A percentile compares a stretch with the other conserved stretches of the same genome.
Evolutionary conservation across 2,329 filamentous ascomycete species (phyloP).

Genomic region (Pseudopyrenochaeta lycopersici): DNA sequence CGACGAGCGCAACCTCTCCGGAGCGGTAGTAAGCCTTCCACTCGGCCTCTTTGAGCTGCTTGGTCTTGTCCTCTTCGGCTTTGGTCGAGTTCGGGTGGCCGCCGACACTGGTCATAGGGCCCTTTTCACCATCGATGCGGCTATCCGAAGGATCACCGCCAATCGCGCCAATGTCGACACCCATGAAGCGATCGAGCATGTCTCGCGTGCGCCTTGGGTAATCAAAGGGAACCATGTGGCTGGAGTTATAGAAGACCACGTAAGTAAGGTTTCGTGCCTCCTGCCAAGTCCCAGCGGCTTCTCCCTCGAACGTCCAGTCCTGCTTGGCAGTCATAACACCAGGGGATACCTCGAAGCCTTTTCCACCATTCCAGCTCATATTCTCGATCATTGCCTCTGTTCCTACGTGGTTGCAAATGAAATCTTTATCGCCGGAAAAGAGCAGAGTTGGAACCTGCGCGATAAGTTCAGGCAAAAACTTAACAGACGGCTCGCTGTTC

Average conservation of each 20-base stretch:
- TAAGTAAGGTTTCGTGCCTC: slow-evolving; percentile 95
- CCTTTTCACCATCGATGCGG: slow-evolving; percentile 84
- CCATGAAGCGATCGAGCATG: slow-evolving; percentile 97
- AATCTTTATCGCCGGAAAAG: slow-evolving; percentile 91
- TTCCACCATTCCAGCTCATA: slow-evolving; percentile 90
- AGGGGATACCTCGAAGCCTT: slow-evolving; percentile 86
- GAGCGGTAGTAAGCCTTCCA: slow-evolving; percentile 90
- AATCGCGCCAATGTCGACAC: slow-evolving; percentile 88
- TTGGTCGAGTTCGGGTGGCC: slow-evolving; percentile 74
- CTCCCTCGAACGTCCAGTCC: slow-evolving; percentile 92
- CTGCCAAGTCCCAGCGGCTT: slow-evolving; percentile 91
- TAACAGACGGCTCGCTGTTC: slow-evolving; percentile 76
- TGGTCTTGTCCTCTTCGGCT: slow-evolving; percentile 72
- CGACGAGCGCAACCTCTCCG: slow-evolving; percentile 83
- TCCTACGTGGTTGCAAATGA: slow-evolving; percentile 97
- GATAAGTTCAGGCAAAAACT: slow-evolving; percentile 80
- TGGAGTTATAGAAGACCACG: slow-evolving; percentile 92
- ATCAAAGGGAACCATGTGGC: slow-evolving; percentile 98
- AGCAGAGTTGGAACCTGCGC: slow-evolving; percentile 80
- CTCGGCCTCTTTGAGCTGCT: slow-evolving; percentile 82
- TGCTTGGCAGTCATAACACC: slow-evolving; percentile 91
- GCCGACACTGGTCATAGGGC: slow-evolving; percentile 79
- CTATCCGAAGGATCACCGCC: slow-evolving; percentile 82
- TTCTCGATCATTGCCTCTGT: slow-evolving; percentile 91
- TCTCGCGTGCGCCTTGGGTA: slow-evolving; percentile 85